A percentile compares a stretch with the other conserved stretches of the same genome.
Conservation (phyloP, 306 rosid genomes). For the Canavalia gladiata region DNA sequence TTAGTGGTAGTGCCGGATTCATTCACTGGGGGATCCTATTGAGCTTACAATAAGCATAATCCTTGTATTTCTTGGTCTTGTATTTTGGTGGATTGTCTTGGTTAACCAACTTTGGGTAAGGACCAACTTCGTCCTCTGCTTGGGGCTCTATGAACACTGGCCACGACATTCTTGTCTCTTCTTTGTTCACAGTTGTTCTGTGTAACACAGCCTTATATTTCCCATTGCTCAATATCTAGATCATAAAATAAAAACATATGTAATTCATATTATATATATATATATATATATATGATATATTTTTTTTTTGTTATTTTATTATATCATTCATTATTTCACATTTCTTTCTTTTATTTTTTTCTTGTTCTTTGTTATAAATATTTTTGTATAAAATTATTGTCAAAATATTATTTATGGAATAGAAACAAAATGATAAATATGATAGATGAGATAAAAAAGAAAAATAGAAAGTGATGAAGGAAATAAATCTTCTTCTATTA, state of each 20-base stretch:
- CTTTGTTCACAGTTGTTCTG: constrained; percentile 71
- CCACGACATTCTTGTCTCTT: constrained; percentile 74
- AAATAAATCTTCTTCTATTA: too few relatives aligned
- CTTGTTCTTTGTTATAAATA: too few relatives aligned
- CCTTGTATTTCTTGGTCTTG: constrained; percentile 67
- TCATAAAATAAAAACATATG: constrained; percentile 8
- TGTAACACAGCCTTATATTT: constrained; percentile 69
- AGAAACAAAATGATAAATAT: too few relatives aligned
- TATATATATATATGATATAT: too few relatives aligned
- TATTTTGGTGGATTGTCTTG: constrained; percentile 70
- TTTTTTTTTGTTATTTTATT: too few relatives aligned
- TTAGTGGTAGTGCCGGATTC: neutral
- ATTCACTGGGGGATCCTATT: constrained; percentile 66
- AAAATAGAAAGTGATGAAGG: too few relatives aligned
- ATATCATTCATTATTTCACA: too few relatives aligned
- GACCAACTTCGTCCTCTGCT: constrained; percentile 59
- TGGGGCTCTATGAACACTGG: constrained; percentile 84
- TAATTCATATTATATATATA: too few relatives aligned
- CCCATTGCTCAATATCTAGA: constrained; percentile 81
- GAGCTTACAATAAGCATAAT: constrained; percentile 71
- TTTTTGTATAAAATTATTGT: too few relatives aligned
- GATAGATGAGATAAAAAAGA: too few relatives aligned
- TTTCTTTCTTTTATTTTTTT: too few relatives aligned
- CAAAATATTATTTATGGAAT: too few relatives aligned
- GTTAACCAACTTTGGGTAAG: constrained; percentile 58